phyloP scores from a whole-genome alignment of 495 filamentous ascomycete species.

The Penicillium subrubescens region DNA sequence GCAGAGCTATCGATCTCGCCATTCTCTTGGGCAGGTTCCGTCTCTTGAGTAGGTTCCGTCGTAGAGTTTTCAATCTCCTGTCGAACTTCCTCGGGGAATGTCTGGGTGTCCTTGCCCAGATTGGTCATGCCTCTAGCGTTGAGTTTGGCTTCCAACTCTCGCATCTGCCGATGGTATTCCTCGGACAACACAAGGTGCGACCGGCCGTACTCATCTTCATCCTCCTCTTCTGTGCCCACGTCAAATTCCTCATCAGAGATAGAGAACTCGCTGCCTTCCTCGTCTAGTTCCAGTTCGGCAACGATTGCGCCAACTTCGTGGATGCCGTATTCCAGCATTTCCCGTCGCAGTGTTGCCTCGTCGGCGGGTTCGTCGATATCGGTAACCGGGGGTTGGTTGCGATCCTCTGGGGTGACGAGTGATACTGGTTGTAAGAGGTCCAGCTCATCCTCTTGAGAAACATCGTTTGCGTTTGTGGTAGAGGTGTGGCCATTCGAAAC shows the following conservation, averaged over 20 bases:
- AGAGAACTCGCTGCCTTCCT: slow-evolving; percentile 60
- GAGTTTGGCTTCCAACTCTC: slow-evolving; percentile 75
- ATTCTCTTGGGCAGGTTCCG: slow-evolving; percentile 16
- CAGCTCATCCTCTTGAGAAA: slow-evolving; percentile 6
- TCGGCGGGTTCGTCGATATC: slow-evolving; percentile 70
- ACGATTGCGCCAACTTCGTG: slow-evolving; percentile 86
- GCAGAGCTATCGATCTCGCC: slow-evolving; percentile 11
- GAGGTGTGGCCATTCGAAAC: not conserved
- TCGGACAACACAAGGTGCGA: slow-evolving; percentile 63
- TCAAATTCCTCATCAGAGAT: slow-evolving; percentile 56
- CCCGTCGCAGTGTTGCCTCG: slow-evolving; percentile 75
- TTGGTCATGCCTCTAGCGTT: slow-evolving; percentile 59
- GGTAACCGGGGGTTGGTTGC: slow-evolving; percentile 32
- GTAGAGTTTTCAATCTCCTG: slow-evolving; percentile 33
- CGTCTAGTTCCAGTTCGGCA: slow-evolving; percentile 87
- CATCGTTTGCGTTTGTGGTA: slow-evolving; percentile 9
- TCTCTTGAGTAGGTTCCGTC: slow-evolving; percentile 17
- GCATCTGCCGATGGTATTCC: slow-evolving; percentile 77
- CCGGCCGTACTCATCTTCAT: slow-evolving; percentile 69
- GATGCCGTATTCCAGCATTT: slow-evolving; percentile 92
- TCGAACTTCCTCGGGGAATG: slow-evolving; percentile 37
- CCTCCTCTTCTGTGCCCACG: slow-evolving; percentile 58
- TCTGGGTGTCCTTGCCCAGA: slow-evolving; percentile 46
- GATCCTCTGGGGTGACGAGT: slow-evolving; percentile 26
- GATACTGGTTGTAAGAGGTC: slow-evolving; percentile 24